Percentiles rank a stretch among this genome's conserved stretches.
Conservation (phyloP, 768 basidiomycete genomes). For the Lactarius vividus region DNA sequence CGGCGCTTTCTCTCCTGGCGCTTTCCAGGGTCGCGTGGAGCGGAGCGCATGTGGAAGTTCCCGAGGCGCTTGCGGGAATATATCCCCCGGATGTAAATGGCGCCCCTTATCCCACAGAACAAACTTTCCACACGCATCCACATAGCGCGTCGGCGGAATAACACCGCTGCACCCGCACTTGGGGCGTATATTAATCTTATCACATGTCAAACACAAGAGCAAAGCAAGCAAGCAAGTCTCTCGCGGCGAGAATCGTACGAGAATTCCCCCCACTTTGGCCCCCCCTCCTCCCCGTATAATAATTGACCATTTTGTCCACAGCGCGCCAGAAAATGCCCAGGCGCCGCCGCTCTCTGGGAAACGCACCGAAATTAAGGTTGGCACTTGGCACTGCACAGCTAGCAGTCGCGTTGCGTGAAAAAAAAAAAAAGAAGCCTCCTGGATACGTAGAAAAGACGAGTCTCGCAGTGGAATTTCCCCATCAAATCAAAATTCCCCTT, state of each 20-base stretch:
- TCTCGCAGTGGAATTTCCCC: neutral
- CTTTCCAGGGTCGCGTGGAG: neutral
- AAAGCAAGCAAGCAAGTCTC: too few species aligned
- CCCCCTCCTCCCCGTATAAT: neutral
- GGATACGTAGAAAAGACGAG: neutral
- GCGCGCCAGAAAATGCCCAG: neutral
- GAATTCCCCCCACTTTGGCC: neutral
- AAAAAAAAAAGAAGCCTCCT: too few species aligned
- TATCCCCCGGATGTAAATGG: neutral
- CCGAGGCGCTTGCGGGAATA: neutral
- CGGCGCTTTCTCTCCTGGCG: neutral
- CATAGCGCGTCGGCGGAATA: neutral
- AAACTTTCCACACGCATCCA: neutral
- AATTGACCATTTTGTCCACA: neutral
- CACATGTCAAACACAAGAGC: neutral
- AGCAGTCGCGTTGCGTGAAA: too few species aligned
- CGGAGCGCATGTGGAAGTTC: neutral
- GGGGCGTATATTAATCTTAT: neutral
- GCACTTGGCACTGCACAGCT: neutral
- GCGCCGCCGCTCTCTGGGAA: neutral
- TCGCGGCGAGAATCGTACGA: neutral
- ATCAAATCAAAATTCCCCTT: neutral
- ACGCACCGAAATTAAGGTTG: neutral
- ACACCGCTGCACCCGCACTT: neutral
- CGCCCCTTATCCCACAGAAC: neutral